Evolutionary conservation across 1,139 yeast species (phyloP).

Genomic region (Diutina pseudorugosa): DNA sequence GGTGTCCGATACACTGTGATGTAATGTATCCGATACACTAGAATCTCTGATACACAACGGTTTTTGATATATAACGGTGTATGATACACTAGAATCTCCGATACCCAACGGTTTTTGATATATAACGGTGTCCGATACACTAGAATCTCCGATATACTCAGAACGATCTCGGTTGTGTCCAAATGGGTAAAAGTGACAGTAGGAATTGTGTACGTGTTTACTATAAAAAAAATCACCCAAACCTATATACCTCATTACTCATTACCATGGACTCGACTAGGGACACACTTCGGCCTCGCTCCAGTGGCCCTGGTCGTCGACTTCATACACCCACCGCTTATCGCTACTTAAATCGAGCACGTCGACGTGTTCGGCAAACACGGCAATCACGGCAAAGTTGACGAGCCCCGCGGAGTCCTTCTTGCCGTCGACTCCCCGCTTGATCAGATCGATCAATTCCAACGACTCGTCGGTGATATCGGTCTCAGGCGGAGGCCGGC

Average conservation of each 20-base stretch:
- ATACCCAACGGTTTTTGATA: too few species aligned
- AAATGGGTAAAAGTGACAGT: too few species aligned
- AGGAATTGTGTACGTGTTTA: too few species aligned
- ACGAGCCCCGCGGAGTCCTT: constrained; percentile 50
- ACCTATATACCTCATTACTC: background rate
- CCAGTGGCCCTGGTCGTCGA: constrained; percentile 51
- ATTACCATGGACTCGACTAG: constrained; percentile 10
- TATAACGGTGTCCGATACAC: too few species aligned
- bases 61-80: too few species aligned
- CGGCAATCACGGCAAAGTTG: constrained; percentile 57
- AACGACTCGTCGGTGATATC: constrained; percentile 43
- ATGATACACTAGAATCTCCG: too few species aligned
- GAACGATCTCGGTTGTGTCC: too few species aligned
- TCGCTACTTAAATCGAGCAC: constrained; percentile 48
- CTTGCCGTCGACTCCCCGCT: constrained; percentile 77
- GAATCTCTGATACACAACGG: too few species aligned
- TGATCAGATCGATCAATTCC: constrained; percentile 53
- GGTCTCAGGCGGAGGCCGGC: constrained; percentile 62
- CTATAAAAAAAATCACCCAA: too few species aligned
- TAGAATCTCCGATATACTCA: too few species aligned
- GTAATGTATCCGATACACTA: too few species aligned
- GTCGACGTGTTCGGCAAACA: constrained; percentile 69
- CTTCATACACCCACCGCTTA: constrained; percentile 40
- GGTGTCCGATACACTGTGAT: too few species aligned
- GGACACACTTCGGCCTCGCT: constrained; percentile 72